A percentile compares a stretch with the other conserved stretches of the same genome.
Evolutionary conservation across 2,329 filamentous ascomycete genomes (phyloP).

Genomic region (Magnaporthiopsis poae): DNA sequence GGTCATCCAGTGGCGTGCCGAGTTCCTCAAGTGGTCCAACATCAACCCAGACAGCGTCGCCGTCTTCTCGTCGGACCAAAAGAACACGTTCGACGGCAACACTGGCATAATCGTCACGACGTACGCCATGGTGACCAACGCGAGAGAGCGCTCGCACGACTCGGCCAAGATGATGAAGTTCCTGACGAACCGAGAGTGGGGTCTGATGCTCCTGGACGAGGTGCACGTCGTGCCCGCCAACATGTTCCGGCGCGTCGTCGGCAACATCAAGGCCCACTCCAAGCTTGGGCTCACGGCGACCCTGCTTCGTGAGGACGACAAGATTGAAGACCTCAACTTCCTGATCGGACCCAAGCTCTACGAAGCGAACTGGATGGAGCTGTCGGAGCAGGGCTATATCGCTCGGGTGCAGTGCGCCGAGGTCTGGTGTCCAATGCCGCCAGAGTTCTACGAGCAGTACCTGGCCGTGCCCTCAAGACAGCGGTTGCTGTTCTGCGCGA

Average conservation of each 20-base stretch:
- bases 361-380: conserved; percentile 95
- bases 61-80: conserved; percentile 86
- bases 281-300: conserved; percentile 88
- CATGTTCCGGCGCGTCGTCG: conserved; percentile 86
- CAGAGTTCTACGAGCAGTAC: conserved; percentile 67
- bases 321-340: conserved; percentile 90
- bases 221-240: conserved; percentile 90
- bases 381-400: conserved; percentile 82
- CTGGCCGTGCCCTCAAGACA: conserved; percentile 48
- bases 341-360: conserved; percentile 89
- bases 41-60: conserved; percentile 80
- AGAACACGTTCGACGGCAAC: conserved; percentile 66
- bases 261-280: conserved; percentile 79
- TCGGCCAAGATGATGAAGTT: conserved; percentile 93
- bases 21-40: conserved; percentile 93
- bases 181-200: conserved; percentile 80
- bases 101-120: conserved; percentile 91
- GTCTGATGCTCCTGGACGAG: conserved; percentile 85
- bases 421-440: conserved; percentile 96
- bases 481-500: conserved; percentile 62
- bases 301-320: conserved; percentile 84
- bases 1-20: conserved; percentile 83
- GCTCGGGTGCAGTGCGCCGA: conserved; percentile 90
- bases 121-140: conserved; percentile 90
- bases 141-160: conserved; percentile 72